Evolutionary conservation across 73 alveolate genomes (phyloP), one percentile per base, ranked within the genome.

Genomic region (Urostyla sp.): DNA sequence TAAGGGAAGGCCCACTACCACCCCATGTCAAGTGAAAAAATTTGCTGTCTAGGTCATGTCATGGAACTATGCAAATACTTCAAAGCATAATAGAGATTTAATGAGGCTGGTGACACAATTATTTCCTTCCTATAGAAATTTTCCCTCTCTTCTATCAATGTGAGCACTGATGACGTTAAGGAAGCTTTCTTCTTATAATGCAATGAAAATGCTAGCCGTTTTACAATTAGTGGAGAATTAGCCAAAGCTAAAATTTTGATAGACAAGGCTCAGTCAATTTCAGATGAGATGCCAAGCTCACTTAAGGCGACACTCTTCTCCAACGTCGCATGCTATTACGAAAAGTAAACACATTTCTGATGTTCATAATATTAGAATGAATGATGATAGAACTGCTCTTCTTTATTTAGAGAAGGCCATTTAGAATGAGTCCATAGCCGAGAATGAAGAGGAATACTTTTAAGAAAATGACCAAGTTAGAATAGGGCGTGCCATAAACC

Each of bases 371-470:
- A 3, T 46, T 69, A 69, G 83, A 34, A 45, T 30, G 27, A 48
- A 69, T 27, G 69, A 69, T 48, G 83, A 69, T 46, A 18, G 49
- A 69, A 46, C 83, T 27, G 83, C 83, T 0, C 31, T 69, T 18
- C 53, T 46, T 8, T 69, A 46, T 49, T 34, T 69, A 46, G 48
- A 69, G 18, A 21, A 48, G 31, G 67, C 83, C 23, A 21, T 69
- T 38, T 36, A n/a, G 6, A 44, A 36, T 30, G 69, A 45, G 30
- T 4, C 8, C 18, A 31, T 43, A 21, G 60, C 31, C 4, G 16
- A 37, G 1, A 69, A 49, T 10, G 27, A 51, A 3, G 8, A 49
- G 7, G 55, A 67, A 6, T 36, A 54, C n/a, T 44, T 69, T 16
- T 2, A 46, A 7, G 69, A 56, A 15, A 49, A 44, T 49, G 8